Conservation (phyloP, 1,139 yeast species). For the Yamadazyma triangularis region DNA sequence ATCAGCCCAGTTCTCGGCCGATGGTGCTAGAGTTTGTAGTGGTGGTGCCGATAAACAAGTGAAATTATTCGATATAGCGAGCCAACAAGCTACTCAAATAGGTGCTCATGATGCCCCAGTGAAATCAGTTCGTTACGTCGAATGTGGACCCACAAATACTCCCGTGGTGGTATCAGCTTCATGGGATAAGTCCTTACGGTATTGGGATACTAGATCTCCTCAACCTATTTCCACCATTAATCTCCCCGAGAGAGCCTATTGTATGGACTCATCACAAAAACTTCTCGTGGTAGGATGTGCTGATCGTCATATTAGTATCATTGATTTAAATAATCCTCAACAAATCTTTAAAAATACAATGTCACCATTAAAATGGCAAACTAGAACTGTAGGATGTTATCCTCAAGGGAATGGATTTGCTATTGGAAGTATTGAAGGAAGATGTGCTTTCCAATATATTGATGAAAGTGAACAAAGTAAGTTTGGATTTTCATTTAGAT, state of each 20-base stretch:
- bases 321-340: conserved; percentile 82
- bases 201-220: conserved; percentile 91
- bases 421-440: conserved; percentile 89
- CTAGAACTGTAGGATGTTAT: conserved; percentile 77
- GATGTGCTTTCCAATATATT: conserved; percentile 94
- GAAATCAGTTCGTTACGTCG: conserved; percentile 67
- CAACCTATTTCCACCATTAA: conserved; percentile 77
- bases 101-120: conserved; percentile 89
- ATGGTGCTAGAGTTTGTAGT: conserved; percentile 82
- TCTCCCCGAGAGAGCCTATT: conserved; percentile 86
- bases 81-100: conserved; percentile 78
- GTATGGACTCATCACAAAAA: conserved; percentile 82
- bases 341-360: conserved; percentile 67
- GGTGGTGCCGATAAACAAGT: conserved; percentile 96
- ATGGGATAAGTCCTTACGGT: conserved; percentile 92
- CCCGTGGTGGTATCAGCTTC: conserved; percentile 90
- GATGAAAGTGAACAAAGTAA: conserved; percentile 75
- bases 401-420: conserved; percentile 92
- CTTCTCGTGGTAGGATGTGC: conserved; percentile 90
- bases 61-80: conserved; percentile 72
- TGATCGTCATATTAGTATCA: conserved; percentile 72
- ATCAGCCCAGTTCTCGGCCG: conserved; percentile 74
- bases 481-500: conserved; percentile 83
- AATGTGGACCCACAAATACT: conserved; percentile 75
- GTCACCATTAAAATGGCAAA: conserved; percentile 92